phyloP scores from a whole-genome alignment of 2,329 filamentous ascomycete species.

The Purpureocillium lavendulum region DNA sequence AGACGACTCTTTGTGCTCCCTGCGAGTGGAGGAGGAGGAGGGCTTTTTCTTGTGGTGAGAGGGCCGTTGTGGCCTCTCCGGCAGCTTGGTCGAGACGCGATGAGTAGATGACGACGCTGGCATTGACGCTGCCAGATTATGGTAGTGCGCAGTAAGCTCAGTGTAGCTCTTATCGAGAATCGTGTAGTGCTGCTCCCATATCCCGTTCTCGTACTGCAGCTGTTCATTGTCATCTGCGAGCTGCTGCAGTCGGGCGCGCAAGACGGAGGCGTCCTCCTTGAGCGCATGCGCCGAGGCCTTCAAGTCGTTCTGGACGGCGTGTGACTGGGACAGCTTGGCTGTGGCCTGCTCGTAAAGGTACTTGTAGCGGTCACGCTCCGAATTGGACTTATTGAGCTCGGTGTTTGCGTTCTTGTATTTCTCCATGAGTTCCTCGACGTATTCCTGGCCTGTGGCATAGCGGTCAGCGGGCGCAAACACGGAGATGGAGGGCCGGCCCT shows the following conservation, averaged over 20 bases:
- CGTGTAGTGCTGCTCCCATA: conserved; percentile 11
- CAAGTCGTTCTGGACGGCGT: conserved; percentile 10
- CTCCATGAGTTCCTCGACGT: conserved; percentile 11
- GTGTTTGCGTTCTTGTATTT: conserved; percentile 13
- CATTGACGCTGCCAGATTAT: conserved; percentile 12
- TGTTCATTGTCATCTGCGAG: conserved; percentile 16
- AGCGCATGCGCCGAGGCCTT: conserved; percentile 8
- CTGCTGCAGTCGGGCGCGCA: conserved; percentile 14
- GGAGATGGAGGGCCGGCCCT: background rate
- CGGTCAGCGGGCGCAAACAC: conserved; percentile 3
- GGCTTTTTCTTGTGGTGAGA: conserved; percentile 17
- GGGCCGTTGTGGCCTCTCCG: conserved; percentile 17
- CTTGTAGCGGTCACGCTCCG: conserved; percentile 16
- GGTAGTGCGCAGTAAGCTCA: conserved; percentile 19
- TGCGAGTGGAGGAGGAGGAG: background rate
- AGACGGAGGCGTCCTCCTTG: conserved; percentile 7
- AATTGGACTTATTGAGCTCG: conserved; percentile 13
- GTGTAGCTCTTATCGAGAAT: conserved; percentile 19
- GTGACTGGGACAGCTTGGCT: conserved; percentile 19
- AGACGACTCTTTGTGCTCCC: conserved; percentile 14
- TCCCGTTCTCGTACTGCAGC: conserved; percentile 11
- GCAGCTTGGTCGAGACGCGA: conserved; percentile 15
- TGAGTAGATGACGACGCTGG: conserved; percentile 11
- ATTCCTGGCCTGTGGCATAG: conserved; percentile 2
- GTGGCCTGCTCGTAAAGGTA: conserved; percentile 16